These are phyloP conservation scores for Albifimbria verrucaria DNA, from an alignment of 2,329 filamentous ascomycete genomes.

Conservation along the genomic window DNA sequence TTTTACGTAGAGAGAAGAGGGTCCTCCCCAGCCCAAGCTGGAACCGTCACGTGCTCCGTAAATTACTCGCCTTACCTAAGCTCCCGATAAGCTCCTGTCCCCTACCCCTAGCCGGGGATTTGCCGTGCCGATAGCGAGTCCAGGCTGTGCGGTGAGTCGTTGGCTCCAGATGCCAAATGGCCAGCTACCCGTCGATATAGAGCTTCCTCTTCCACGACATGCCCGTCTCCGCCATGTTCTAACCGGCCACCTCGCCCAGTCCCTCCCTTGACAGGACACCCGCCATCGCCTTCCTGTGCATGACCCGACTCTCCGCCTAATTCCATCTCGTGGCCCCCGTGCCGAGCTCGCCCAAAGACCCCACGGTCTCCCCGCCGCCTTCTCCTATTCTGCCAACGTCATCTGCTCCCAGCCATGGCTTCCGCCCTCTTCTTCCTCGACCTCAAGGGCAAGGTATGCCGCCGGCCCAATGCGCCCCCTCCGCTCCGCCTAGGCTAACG, in stretches of 20 bases:
- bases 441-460: conserved; percentile 92
- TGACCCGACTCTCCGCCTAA: background rate
- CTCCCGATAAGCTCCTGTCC: too few relatives aligned
- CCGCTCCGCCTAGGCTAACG: conserved; percentile 15
- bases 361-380: conserved; percentile 16
- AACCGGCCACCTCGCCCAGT: conserved; percentile 11
- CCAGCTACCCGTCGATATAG: conserved; percentile 9
- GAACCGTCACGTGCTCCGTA: background rate
- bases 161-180: conserved; percentile 20
- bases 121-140: background rate
- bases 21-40: background rate
- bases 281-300: background rate
- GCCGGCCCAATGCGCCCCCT: conserved; percentile 1
- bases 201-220: conserved; percentile 14
- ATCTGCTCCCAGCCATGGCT: conserved; percentile 63
- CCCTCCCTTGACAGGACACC: background rate
- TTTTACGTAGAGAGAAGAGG: background rate
- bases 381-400: conserved; percentile 16
- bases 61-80: too few relatives aligned
- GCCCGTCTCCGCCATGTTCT: conserved; percentile 21
- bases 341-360: conserved; percentile 4
- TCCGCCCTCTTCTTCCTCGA: conserved; percentile 98
- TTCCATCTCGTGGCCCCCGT: background rate
- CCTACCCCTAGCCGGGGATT: conserved; percentile 2
- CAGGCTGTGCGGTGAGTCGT: background rate